These are phyloP conservation scores for Bonia amplexicaulis DNA, from an alignment of 176 grass and related monocot genomes.

Conservation along the genomic window DNA sequence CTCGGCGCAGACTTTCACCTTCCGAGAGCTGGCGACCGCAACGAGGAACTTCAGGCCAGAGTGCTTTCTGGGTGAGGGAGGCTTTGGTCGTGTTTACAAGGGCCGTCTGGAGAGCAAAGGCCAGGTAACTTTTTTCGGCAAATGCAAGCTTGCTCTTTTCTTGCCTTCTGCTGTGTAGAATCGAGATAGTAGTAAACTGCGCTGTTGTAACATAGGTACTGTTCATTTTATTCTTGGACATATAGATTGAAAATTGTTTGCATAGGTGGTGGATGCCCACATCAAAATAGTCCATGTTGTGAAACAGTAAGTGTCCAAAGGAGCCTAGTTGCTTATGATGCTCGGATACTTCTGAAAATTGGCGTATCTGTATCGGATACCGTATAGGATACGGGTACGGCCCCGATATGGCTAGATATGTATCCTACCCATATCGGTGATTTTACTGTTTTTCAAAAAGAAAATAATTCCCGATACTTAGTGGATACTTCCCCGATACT, in stretches of 20 bases:
- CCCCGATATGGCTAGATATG: too few relatives aligned
- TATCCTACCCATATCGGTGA: too few relatives aligned
- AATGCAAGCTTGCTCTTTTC: neutral
- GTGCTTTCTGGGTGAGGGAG: conserved; percentile 77
- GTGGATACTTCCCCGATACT: too few relatives aligned
- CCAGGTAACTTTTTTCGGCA: conserved; percentile 46
- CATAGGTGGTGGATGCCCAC: neutral
- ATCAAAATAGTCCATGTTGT: neutral
- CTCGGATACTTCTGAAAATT: too few relatives aligned
- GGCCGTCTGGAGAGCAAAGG: conserved; percentile 59
- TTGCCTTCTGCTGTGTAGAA: neutral
- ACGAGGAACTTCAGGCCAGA: conserved; percentile 71
- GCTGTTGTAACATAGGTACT: neutral
- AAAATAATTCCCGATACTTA: too few relatives aligned
- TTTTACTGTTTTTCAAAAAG: too few relatives aligned
- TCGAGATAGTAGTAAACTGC: neutral
- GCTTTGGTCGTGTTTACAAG: conserved; percentile 82
- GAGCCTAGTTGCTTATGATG: neutral
- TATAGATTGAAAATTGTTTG: neutral
- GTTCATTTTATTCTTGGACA: neutral
- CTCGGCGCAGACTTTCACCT: conserved; percentile 77
- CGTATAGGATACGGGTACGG: too few relatives aligned
- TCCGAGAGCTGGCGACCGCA: conserved; percentile 56
- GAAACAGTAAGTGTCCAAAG: conserved; percentile 4
- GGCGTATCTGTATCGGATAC: too few relatives aligned